Percentiles rank a stretch among this genome's conserved stretches.
phyloP scores from a whole-genome alignment of 768 basidiomycete genomes.

The Pleurotus ostreatus region DNA sequence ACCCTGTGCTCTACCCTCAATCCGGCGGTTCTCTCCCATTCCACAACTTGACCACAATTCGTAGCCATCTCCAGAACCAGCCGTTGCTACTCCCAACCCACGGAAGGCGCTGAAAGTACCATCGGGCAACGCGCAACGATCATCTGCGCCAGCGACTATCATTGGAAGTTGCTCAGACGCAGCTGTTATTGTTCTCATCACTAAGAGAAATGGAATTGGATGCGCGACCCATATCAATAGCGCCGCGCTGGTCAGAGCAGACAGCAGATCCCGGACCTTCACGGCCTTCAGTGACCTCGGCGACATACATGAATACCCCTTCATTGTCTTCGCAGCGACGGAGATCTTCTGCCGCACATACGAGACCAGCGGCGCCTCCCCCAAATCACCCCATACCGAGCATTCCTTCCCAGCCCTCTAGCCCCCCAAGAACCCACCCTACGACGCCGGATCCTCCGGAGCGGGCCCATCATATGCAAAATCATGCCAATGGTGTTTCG shows the following conservation, averaged over 20 bases:
- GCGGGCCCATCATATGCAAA: slow-evolving; percentile 18
- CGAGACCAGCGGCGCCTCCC: slow-evolving; percentile 66
- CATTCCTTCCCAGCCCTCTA: slow-evolving; percentile 34
- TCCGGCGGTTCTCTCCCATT: too few species aligned
- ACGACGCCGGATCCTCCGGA: slow-evolving; percentile 19
- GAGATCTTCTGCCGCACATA: slow-evolving; percentile 63
- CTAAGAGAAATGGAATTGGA: slow-evolving; percentile 38
- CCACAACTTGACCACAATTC: not conserved
- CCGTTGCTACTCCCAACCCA: not conserved
- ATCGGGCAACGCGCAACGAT: not conserved
- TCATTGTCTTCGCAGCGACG: slow-evolving; percentile 47
- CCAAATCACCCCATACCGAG: slow-evolving; percentile 73
- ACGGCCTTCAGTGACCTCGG: not conserved
- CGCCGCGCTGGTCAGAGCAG: slow-evolving; percentile 15
- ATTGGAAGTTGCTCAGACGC: not conserved
- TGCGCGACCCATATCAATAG: slow-evolving; percentile 24
- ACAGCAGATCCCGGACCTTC: not conserved
- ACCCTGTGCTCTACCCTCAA: too few species aligned
- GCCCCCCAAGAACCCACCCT: slow-evolving; percentile 19
- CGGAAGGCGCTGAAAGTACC: not conserved
- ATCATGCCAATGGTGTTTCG: slow-evolving; percentile 22
- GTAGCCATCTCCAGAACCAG: not conserved
- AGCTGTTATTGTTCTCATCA: slow-evolving; percentile 5
- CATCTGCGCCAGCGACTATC: not conserved
- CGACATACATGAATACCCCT: slow-evolving; percentile 9